Base-by-base conservation (phyloP, 768 basidiomycete species). In the Lactarius psammicola region DNA sequence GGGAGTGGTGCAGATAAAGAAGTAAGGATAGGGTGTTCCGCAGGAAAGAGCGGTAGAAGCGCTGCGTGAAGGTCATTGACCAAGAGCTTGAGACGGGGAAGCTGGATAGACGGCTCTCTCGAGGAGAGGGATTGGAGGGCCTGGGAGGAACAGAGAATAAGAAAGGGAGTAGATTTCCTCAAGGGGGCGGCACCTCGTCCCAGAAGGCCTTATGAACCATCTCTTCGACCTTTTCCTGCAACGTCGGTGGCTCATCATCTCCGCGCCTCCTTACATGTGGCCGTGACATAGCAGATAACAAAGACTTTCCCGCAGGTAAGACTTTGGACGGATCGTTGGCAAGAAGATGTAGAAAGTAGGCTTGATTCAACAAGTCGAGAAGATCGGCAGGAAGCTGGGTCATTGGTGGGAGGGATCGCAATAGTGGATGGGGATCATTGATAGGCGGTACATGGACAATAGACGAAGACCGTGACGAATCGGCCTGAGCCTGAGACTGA, bases 241-340 rank as follows among this genome's bases (percentile, higher is more conserved):
- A 74, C 15, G 78, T 76, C 11, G 75, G 72, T 60, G 66, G 66
- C 18, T 70, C 49, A 20, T 71, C 71, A 20, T 66, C 70, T n/a
- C 66, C 68, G 31, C 59, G 56, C 46, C 33, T 60, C 28, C 59
- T 33, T n/a, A 46, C 33, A 54, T 69, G 69, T 0, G 76, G 65
- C 20, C 71, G 70, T 23, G 80, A 76, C 73, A 91, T 77, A 77
- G 86, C 81, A 9, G 89, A 88, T 4, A 90, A 74, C 4, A 90
- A 76, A 0, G 88, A 88, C 74, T 92, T 92, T 59, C 87, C 87
- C 1, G 85, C 82, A 3, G 90, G 87, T n/a, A 91, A 76, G 9
- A 88, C 80, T 54, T 78, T 80, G 0, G 77, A 71, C 7, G 87
- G 84, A 49, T 90, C 82, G 3, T 82, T 87, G 4, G 85, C 85